phyloP scores from a whole-genome alignment of 2,329 filamentous ascomycete genomes.

The Colletotrichum gloeosporioides region DNA sequence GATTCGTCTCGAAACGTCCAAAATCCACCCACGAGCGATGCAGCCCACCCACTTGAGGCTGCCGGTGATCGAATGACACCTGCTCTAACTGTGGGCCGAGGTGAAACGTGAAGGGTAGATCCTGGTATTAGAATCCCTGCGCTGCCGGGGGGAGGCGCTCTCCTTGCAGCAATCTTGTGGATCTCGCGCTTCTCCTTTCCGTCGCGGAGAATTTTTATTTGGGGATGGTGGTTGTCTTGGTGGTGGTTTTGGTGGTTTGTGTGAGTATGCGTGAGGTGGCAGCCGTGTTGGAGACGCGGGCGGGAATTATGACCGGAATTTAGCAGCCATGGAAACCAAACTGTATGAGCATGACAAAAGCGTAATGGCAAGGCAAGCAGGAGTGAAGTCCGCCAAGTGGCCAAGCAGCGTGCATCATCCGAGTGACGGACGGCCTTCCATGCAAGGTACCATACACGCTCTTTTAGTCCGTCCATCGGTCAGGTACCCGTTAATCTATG shows the following conservation, averaged over 20 bases:
- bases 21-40: neutral
- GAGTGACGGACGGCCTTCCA: neutral
- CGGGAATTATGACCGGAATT: neutral
- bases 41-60: constrained; percentile 13
- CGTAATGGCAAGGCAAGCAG: neutral
- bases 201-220: constrained; percentile 12
- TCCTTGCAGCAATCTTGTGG: constrained; percentile 22
- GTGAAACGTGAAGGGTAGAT: constrained; percentile 16
- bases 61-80: constrained; percentile 12
- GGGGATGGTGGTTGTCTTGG: neutral
- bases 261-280: neutral
- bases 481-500: constrained; percentile 10
- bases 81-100: constrained; percentile 3
- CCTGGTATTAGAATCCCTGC: neutral
- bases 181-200: constrained; percentile 21
- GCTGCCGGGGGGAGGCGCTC: neutral
- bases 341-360: neutral
- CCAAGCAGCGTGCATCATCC: neutral
- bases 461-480: neutral
- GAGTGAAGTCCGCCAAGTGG: neutral
- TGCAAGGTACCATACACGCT: neutral
- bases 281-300: neutral
- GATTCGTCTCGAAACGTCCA: constrained; percentile 17
- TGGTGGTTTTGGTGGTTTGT: neutral
- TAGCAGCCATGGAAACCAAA: neutral